Conservation (phyloP, 331 rosid species). For the Malus hybrid region DNA sequence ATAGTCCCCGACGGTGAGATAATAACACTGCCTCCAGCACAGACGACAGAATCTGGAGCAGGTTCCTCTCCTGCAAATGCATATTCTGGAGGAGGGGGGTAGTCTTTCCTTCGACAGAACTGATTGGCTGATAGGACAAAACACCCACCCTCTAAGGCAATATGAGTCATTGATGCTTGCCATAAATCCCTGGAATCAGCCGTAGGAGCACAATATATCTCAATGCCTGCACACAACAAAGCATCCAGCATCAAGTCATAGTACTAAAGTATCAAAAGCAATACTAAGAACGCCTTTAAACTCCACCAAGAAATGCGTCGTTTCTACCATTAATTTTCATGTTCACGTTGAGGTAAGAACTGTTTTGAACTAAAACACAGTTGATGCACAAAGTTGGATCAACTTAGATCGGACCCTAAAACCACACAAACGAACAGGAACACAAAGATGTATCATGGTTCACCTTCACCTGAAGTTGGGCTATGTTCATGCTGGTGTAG, state of each 20-base stretch:
- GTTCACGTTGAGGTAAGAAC: background rate
- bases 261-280: background rate
- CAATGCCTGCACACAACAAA: conserved; percentile 48
- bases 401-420: background rate
- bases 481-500: background rate
- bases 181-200: conserved; percentile 84
- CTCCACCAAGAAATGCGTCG: background rate
- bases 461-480: background rate
- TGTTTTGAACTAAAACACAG: background rate
- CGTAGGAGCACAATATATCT: conserved; percentile 94
- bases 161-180: conserved; percentile 91
- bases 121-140: conserved; percentile 87
- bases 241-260: conserved; percentile 7
- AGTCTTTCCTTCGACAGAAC: conserved; percentile 85
- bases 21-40: conserved; percentile 91
- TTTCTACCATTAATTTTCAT: background rate
- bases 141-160: conserved; percentile 93
- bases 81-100: conserved; percentile 85
- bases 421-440: background rate
- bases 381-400: background rate
- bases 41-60: conserved; percentile 79
- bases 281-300: background rate
- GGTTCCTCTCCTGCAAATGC: conserved; percentile 69
- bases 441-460: background rate
- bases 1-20: conserved; percentile 81